Conservation (phyloP, 2,329 filamentous ascomycete species). For the Dryadomyces sulphureus region DNA sequence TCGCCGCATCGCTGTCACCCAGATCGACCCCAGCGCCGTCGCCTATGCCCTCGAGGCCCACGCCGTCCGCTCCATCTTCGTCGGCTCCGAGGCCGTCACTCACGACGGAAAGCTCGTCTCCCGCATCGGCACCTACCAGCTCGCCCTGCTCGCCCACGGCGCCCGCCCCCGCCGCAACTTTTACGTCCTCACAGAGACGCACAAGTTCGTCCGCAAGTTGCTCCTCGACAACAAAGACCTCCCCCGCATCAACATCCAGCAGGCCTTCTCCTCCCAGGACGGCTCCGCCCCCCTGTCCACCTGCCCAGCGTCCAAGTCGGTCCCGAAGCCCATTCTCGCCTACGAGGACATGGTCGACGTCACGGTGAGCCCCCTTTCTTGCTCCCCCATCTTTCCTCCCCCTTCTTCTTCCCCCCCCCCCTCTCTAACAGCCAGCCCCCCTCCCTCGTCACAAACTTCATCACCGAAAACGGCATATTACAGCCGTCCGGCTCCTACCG, state of each 20-base stretch:
- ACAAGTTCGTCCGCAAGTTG: slow-evolving; percentile 88
- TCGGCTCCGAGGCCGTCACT: slow-evolving; percentile 72
- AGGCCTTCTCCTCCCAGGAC: slow-evolving; percentile 58
- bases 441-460: slow-evolving; percentile 54
- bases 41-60: slow-evolving; percentile 57
- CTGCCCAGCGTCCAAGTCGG: slow-evolving; percentile 7
- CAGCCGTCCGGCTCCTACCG: slow-evolving; percentile 9
- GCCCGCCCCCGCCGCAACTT: slow-evolving; percentile 42
- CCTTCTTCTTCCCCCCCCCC: neutral
- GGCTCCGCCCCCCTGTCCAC: slow-evolving; percentile 30
- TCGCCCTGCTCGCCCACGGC: slow-evolving; percentile 64
- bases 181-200: slow-evolving; percentile 85
- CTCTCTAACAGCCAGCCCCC: slow-evolving; percentile 36
- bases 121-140: slow-evolving; percentile 71
- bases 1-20: slow-evolving; percentile 69
- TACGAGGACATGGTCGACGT: slow-evolving; percentile 50
- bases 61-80: slow-evolving; percentile 53
- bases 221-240: slow-evolving; percentile 70
- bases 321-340: slow-evolving; percentile 19
- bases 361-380: slow-evolving; percentile 31
- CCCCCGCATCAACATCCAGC: slow-evolving; percentile 46
- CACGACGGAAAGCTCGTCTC: slow-evolving; percentile 91
- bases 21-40: slow-evolving; percentile 59
- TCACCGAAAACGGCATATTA: slow-evolving; percentile 58
- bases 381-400: neutral